Percentiles rank a stretch among this genome's conserved stretches.
These are phyloP conservation scores for Chenopodium berlandieri DNA, from an alignment of 148 eudicot genomes.

Conservation along the genomic window DNA sequence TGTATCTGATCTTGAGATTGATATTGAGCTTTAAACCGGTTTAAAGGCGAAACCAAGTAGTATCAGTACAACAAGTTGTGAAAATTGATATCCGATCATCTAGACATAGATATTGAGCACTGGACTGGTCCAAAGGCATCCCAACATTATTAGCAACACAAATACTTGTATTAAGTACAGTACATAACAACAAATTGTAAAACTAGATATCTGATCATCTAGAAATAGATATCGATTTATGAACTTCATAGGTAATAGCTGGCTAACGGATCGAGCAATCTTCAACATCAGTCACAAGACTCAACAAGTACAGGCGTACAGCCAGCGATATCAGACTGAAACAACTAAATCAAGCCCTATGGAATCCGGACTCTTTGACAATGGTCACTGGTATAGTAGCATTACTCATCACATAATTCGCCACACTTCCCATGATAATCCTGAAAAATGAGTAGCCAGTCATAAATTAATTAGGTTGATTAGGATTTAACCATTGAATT, in stretches of 20 bases:
- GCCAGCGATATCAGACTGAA: background rate
- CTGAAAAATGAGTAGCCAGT: slow-evolving; percentile 30
- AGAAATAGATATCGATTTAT: background rate
- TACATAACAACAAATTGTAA: no score
- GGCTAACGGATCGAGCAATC: background rate
- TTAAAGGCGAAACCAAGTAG: no score
- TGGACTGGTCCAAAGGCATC: background rate
- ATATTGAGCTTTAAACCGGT: no score
- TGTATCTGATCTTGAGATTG: no score
- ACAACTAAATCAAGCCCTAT: slow-evolving; percentile 17
- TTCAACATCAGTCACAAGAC: no score
- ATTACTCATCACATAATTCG: slow-evolving; percentile 53
- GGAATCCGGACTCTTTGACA: slow-evolving; percentile 50
- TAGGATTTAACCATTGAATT: background rate
- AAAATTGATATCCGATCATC: no score
- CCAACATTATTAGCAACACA: background rate
- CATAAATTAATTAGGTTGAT: background rate
- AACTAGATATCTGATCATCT: background rate
- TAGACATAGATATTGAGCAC: no score
- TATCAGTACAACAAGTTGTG: no score
- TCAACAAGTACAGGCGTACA: background rate
- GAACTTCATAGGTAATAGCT: background rate
- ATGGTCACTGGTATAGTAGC: slow-evolving; percentile 69
- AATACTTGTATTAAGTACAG: no score
- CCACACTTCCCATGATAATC: slow-evolving; percentile 85